A percentile compares a stretch with the other conserved stretches of the same genome.
These are phyloP conservation scores for Cyclotella sp. DNA, from an alignment of 108 stramenopile genomes.

Conservation along the genomic window DNA sequence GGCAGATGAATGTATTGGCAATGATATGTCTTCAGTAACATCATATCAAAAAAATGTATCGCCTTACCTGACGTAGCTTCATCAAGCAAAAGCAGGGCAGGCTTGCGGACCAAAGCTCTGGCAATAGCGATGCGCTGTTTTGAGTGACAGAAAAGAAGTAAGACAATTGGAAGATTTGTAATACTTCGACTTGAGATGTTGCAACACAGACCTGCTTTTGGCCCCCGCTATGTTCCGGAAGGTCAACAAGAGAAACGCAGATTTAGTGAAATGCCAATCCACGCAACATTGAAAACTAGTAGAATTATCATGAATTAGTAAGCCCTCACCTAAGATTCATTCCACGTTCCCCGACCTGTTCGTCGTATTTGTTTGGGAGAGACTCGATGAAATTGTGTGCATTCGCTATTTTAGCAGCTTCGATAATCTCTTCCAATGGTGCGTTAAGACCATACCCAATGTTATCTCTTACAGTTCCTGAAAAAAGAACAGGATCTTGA, in stretches of 20 bases:
- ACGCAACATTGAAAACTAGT: neutral
- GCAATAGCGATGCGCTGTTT: slow-evolving; percentile 89
- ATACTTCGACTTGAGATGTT: slow-evolving; percentile 50
- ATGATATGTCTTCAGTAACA: neutral
- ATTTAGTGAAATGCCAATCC: neutral
- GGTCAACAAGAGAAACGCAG: neutral
- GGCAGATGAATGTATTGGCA: neutral
- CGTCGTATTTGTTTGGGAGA: slow-evolving; percentile 90
- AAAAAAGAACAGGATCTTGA: slow-evolving; percentile 85
- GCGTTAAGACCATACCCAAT: slow-evolving; percentile 85
- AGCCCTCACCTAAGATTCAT: slow-evolving; percentile 22
- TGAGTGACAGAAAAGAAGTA: neutral
- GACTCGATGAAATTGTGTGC: slow-evolving; percentile 86
- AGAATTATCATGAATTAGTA: neutral
- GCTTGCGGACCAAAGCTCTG: slow-evolving; percentile 82
- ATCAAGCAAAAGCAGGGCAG: slow-evolving; percentile 84
- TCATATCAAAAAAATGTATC: neutral
- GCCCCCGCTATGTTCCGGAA: slow-evolving; percentile 70
- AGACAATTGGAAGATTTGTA: neutral
- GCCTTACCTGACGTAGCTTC: slow-evolving; percentile 72
- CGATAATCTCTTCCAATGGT: slow-evolving; percentile 71
- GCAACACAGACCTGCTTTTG: slow-evolving; percentile 74
- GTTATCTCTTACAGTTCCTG: slow-evolving; percentile 92
- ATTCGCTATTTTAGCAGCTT: slow-evolving; percentile 91
- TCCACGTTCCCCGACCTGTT: slow-evolving; percentile 84